Conservation (phyloP, 805 yeast species). For the Wickerhamomyces canadensis region DNA sequence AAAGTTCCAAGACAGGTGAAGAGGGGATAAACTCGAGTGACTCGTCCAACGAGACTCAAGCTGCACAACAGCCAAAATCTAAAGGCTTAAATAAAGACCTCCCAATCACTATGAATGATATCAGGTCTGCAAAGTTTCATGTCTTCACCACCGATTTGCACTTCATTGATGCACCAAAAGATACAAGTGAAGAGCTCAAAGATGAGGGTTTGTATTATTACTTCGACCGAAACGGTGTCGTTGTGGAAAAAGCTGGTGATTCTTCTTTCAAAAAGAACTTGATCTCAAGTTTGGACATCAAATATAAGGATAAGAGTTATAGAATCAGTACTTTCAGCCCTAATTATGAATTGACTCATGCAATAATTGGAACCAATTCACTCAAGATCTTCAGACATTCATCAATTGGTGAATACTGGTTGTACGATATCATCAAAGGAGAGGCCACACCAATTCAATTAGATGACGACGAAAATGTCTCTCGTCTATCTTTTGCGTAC, state of each 20-base stretch:
- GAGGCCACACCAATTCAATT: constrained; percentile 26
- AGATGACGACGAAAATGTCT: constrained; percentile 18
- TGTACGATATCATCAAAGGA: constrained; percentile 27
- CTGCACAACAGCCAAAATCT: too few relatives aligned
- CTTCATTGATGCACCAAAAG: constrained; percentile 15
- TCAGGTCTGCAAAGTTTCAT: constrained; percentile 14
- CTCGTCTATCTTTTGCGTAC: constrained; percentile 39
- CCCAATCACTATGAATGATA: constrained; percentile 16
- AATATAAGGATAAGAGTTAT: constrained; percentile 6
- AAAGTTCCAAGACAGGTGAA: too few relatives aligned
- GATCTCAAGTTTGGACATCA: constrained; percentile 4
- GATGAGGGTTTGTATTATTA: constrained; percentile 22
- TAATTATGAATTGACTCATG: constrained; percentile 20
- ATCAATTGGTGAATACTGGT: constrained; percentile 35
- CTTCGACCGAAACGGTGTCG: constrained; percentile 5
- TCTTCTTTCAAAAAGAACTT: constrained; percentile 6
- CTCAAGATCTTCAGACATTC: constrained; percentile 53
- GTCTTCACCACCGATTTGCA: constrained; percentile 8
- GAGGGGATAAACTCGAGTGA: too few relatives aligned
- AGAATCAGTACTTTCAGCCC: constrained; percentile 13
- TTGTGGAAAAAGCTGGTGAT: constrained; percentile 15
- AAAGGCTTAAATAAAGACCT: constrained; percentile 1
- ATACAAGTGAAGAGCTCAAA: not conserved
- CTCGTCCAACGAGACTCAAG: too few relatives aligned
- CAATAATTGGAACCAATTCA: constrained; percentile 49